A percentile compares a stretch with the other conserved stretches of the same genome.
Conservation (phyloP, 306 rosid genomes). For the Begonia loranthoides region DNA sequence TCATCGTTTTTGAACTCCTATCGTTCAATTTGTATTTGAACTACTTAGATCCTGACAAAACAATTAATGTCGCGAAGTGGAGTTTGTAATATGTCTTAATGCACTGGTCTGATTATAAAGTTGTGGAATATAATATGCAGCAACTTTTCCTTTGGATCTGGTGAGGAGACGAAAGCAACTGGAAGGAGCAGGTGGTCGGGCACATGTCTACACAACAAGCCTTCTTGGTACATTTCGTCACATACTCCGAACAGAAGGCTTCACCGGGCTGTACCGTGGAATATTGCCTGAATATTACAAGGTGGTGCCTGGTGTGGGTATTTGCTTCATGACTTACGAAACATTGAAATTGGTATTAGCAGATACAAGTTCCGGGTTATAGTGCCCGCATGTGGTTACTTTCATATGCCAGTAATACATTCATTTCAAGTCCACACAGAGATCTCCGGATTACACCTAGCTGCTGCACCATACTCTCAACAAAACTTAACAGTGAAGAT, state of each 20-base stretch:
- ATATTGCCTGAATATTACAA: conserved; percentile 93
- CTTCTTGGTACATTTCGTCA: conserved; percentile 61
- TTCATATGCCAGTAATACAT: too few relatives aligned
- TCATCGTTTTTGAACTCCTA: too few relatives aligned
- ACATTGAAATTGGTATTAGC: conserved; percentile 66
- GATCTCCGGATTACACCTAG: too few relatives aligned
- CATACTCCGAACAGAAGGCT: conserved; percentile 66
- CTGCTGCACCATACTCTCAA: too few relatives aligned
- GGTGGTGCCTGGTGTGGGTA: conserved; percentile 97
- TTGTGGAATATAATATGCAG: conserved; percentile 39
- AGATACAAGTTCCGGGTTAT: conserved; percentile 24
- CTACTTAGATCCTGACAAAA: too few relatives aligned
- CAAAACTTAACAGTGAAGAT: too few relatives aligned
- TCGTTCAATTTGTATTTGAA: too few relatives aligned
- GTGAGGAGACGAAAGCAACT: conserved; percentile 92
- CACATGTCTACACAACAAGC: conserved; percentile 73
- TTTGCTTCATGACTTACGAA: conserved; percentile 96
- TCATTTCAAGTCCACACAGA: too few relatives aligned
- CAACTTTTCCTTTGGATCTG: conserved; percentile 94
- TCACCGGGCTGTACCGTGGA: conserved; percentile 84
- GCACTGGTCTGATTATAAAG: too few relatives aligned
- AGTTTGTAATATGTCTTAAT: too few relatives aligned
- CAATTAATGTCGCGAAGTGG: too few relatives aligned
- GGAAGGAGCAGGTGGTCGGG: conserved; percentile 96
- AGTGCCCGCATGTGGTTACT: conserved; percentile 1